These are phyloP conservation scores for Neostapfia colusana DNA, from an alignment of 176 grass and related monocot species.

Conservation along the genomic window DNA sequence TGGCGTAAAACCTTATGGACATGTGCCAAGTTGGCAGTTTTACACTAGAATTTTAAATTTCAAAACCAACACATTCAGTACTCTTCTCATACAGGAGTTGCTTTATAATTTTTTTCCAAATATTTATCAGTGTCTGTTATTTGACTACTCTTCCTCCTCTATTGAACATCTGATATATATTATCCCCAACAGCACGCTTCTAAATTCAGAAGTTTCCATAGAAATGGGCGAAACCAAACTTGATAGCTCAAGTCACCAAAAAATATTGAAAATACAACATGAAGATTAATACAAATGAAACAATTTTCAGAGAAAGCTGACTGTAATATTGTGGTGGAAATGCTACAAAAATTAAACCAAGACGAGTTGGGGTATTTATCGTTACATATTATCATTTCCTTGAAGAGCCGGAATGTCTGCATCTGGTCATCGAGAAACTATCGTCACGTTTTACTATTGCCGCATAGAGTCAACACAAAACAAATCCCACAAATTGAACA, in stretches of 20 bases:
- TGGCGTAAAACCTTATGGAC: constrained; percentile 8
- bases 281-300: neutral
- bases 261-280: neutral
- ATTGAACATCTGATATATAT: neutral
- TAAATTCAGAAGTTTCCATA: neutral
- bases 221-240: neutral
- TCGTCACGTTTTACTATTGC: neutral
- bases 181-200: neutral
- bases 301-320: neutral
- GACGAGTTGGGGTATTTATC: neutral
- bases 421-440: neutral
- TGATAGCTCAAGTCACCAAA: neutral
- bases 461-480: neutral
- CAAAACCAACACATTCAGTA: constrained; percentile 23
- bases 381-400: neutral
- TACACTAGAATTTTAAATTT: constrained; percentile 5
- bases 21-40: neutral
- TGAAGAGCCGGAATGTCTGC: neutral
- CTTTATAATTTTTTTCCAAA: constrained; percentile 2
- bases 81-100: neutral
- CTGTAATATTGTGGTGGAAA: neutral
- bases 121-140: neutral
- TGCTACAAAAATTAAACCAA: neutral
- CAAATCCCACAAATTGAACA: neutral
- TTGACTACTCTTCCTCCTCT: neutral